phyloP scores from a whole-genome alignment of 768 basidiomycete genomes.

The Mycena belliarum region DNA sequence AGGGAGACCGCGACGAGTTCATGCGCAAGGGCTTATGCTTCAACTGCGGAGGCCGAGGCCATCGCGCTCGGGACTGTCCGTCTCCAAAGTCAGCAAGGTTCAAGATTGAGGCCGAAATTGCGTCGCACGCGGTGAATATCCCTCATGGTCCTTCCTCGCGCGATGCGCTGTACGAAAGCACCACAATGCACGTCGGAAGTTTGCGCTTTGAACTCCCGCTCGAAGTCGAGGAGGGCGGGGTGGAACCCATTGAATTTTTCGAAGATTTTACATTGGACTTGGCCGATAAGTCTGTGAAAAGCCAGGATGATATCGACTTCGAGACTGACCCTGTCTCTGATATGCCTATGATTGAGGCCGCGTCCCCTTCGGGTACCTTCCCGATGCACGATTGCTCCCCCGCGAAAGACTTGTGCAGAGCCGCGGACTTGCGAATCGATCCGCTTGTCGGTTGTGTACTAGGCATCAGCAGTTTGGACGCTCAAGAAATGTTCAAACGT shows the following conservation, averaged over 20 bases:
- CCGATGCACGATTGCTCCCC: no score
- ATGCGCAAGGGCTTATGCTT: constrained; percentile 27
- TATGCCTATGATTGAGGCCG: not conserved
- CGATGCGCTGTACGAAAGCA: not conserved
- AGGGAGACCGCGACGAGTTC: not conserved
- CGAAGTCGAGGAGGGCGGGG: not conserved
- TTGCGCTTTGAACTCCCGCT: not conserved
- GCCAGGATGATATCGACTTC: constrained; percentile 1
- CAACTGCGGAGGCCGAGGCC: constrained; percentile 26
- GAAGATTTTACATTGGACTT: not conserved
- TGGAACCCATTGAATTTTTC: not conserved
- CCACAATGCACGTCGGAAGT: not conserved
- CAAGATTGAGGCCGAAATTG: no score
- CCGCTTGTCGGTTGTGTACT: not conserved
- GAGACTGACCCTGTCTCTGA: not conserved
- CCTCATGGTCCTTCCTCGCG: no score
- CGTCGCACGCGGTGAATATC: no score
- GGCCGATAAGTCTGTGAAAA: not conserved
- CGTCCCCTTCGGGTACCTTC: no score
- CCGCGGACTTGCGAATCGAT: not conserved
- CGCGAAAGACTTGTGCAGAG: not conserved
- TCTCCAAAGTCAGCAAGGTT: no score
- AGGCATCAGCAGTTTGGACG: not conserved
- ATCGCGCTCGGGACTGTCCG: no score
- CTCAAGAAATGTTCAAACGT: not conserved